Conservation (phyloP, 345 rosid genomes). For the Eucalyptus erythrocorys region DNA sequence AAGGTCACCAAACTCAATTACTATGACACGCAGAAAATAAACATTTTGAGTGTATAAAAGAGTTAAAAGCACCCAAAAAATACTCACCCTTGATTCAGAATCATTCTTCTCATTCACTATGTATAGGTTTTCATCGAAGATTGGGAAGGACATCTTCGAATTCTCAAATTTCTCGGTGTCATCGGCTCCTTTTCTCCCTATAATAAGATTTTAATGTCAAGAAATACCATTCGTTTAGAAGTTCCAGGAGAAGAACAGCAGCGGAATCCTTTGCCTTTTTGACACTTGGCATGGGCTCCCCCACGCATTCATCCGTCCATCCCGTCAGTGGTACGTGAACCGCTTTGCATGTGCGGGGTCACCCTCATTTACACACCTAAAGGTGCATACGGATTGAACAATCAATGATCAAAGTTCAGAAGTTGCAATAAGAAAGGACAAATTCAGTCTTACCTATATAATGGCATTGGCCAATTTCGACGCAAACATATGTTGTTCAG, state of each 20-base stretch:
- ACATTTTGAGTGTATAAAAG: not conserved
- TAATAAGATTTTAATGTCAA: not conserved
- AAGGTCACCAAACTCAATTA: not conserved
- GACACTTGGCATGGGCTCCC: too few relatives aligned
- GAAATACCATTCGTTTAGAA: constrained; percentile 47
- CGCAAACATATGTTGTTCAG: too few relatives aligned
- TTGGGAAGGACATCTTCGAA: constrained; percentile 50
- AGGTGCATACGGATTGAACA: too few relatives aligned
- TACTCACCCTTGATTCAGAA: constrained; percentile 64
- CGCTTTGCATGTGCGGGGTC: too few relatives aligned
- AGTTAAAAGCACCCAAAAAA: not conserved
- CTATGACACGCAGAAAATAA: not conserved
- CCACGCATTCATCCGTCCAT: too few relatives aligned
- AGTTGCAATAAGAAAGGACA: too few relatives aligned
- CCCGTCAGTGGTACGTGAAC: too few relatives aligned
- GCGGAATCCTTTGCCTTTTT: too few relatives aligned
- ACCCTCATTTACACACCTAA: too few relatives aligned
- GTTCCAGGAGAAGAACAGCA: constrained; percentile 70
- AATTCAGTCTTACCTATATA: too few relatives aligned
- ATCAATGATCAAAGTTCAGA: too few relatives aligned
- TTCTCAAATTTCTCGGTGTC: constrained; percentile 47
- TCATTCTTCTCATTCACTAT: constrained; percentile 57
- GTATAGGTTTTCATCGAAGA: constrained; percentile 58
- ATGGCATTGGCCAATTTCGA: too few relatives aligned
- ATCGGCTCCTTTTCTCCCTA: constrained; percentile 58